phyloP scores from a whole-genome alignment of 2,329 filamentous ascomycete genomes.

The Teratosphaeria zuluensis region DNA sequence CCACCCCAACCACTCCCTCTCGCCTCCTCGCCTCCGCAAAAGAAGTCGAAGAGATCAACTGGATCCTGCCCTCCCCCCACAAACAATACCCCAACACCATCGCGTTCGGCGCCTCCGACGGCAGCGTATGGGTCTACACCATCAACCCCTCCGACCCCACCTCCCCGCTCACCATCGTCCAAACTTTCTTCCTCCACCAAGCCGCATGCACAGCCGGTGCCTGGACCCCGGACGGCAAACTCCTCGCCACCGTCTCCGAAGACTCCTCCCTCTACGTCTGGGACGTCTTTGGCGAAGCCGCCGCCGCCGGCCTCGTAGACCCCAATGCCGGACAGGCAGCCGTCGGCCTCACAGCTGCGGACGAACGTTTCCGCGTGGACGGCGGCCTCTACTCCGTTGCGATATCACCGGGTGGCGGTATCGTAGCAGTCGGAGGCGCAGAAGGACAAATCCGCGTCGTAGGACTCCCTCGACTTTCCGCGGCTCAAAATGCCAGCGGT shows the following conservation, averaged over 20 bases:
- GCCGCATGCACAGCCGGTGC: conserved; percentile 76
- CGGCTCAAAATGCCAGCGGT: conserved; percentile 20
- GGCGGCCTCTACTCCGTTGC: conserved; percentile 85
- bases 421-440: conserved; percentile 79
- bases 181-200: conserved; percentile 88
- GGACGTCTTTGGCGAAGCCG: conserved; percentile 77
- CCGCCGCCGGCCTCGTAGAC: conserved; percentile 50
- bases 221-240: conserved; percentile 79
- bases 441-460: conserved; percentile 79
- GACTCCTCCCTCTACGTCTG: conserved; percentile 84
- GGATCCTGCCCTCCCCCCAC: conserved; percentile 68
- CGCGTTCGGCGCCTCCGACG: conserved; percentile 80
- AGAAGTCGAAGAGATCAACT: conserved; percentile 93
- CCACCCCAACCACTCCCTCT: conserved; percentile 11
- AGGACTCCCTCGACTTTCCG: conserved; percentile 59
- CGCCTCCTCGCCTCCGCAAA: conserved; percentile 65
- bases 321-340: conserved; percentile 49
- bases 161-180: conserved; percentile 65
- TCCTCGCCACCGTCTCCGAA: conserved; percentile 82
- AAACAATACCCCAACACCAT: conserved; percentile 65
- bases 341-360: conserved; percentile 65
- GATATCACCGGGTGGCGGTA: conserved; percentile 66
- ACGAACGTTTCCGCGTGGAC: conserved; percentile 86
- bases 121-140: conserved; percentile 93
- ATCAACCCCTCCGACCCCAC: conserved; percentile 57